phyloP scores from a whole-genome alignment of 306 rosid species.

The Dalbergia cultrata region DNA sequence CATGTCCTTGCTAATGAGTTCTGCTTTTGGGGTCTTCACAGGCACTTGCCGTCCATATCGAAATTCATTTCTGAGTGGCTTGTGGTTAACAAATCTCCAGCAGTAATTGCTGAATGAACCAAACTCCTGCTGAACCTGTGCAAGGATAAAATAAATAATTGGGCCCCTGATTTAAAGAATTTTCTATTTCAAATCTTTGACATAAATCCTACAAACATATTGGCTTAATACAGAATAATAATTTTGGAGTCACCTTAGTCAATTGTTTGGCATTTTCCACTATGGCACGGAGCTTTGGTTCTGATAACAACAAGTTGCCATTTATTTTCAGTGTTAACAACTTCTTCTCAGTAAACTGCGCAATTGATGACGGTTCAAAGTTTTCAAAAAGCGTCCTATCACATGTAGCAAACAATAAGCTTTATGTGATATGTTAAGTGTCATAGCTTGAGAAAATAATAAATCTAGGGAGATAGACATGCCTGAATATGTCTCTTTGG shows the following conservation, averaged over 20 bases:
- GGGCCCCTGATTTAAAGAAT: background rate
- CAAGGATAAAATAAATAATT: constrained; percentile 6
- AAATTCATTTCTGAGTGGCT: constrained; percentile 69
- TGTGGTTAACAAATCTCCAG: constrained; percentile 88
- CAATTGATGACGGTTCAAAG: constrained; percentile 78
- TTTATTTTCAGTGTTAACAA: constrained; percentile 65
- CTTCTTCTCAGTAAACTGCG: constrained; percentile 75
- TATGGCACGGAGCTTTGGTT: constrained; percentile 90
- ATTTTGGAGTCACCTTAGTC: constrained; percentile 66
- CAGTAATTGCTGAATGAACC: constrained; percentile 90
- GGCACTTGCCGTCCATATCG: constrained; percentile 87
- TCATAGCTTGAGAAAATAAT: background rate
- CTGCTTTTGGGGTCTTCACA: constrained; percentile 87
- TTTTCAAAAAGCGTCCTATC: constrained; percentile 77
- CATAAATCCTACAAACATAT: background rate
- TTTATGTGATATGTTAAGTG: constrained; percentile 6
- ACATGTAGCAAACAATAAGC: constrained; percentile 33
- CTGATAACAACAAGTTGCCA: constrained; percentile 74
- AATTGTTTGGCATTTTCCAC: constrained; percentile 84
- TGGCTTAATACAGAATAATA: background rate
- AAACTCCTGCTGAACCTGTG: constrained; percentile 78
- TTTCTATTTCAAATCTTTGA: too few species aligned
- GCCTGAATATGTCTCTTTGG: constrained; percentile 82
- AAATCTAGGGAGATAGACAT: constrained; percentile 31
- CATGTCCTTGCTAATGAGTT: constrained; percentile 88